Base-by-base conservation (phyloP, 139 green algal genomes). In the Chlamydomonas asymmetrica region DNA sequence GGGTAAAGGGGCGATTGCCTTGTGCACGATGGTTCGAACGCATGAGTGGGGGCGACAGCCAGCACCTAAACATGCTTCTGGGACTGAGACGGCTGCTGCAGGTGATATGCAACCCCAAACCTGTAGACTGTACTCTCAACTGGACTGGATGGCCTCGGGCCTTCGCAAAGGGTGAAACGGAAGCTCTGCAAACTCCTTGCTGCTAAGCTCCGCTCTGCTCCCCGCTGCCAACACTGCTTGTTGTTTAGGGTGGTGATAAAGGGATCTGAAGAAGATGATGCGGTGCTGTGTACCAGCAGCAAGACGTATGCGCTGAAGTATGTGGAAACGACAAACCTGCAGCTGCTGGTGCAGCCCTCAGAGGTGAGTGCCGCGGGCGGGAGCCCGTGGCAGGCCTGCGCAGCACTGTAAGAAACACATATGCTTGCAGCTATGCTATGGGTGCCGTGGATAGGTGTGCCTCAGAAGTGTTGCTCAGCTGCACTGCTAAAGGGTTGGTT, bases 251-350 rank as follows among this genome's bases (percentile, higher is more conserved):
- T 85, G 23, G 73, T 82, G 9, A 83, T 91, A 61, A 91, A 91
- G 39, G 83, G 82, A 8, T 32, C 23, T 35, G 34, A 60, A n/a
- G 61, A 63, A 0, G 80, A 84, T 16, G 69, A 85, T 40, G 86
- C 86, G 10, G 80, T 91, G 29, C 68, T 91, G 34, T 85, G 79
- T 79, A 88, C 86, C 0, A 41, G 22, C 8, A 39, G 74, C 23
- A 67, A 72, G 10, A 88, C 86, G 0, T 91, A 78, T 49, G 78
- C 75, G 0, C 40, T 88, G 29, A 91, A 91, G 66, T 64, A 79
- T 20, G 86, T 91, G 54, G 82, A 88, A 65, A 91, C 86, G 7
- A 88, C 79, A 27, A 91, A 91, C 73, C 66, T 69, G 13, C 62
- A 87, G 69, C 52, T 88, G 57, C 65, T 91, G 22, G 62, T 91